Evolutionary conservation across 108 stramenopile species (phyloP).

Genomic region (Epithemia pelagica): DNA sequence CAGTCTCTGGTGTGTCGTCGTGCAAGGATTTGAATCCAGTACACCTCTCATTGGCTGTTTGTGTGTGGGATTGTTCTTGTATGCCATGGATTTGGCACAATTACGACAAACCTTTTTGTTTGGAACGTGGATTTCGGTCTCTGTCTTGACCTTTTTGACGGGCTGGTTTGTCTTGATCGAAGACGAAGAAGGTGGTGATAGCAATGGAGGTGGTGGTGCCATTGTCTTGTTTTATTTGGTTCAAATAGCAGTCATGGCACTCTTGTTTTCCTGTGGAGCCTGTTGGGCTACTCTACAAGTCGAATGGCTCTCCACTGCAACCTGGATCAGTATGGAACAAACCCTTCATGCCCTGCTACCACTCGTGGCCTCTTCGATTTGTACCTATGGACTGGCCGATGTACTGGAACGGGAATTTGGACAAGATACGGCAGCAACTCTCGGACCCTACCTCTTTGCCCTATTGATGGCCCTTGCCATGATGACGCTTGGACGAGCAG

Average conservation of each 20-base stretch:
- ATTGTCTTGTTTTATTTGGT: background rate
- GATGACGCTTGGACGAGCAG: conserved; percentile 28
- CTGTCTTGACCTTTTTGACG: conserved; percentile 32
- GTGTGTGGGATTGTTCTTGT: conserved; percentile 12
- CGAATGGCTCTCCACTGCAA: conserved; percentile 25
- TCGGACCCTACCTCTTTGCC: conserved; percentile 47
- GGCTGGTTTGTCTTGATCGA: conserved; percentile 34
- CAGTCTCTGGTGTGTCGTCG: background rate
- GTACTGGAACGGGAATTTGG: conserved; percentile 31
- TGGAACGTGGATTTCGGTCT: conserved; percentile 41
- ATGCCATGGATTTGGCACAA: conserved; percentile 62
- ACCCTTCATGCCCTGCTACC: conserved; percentile 49
- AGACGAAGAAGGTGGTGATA: conserved; percentile 23
- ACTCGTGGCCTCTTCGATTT: conserved; percentile 33
- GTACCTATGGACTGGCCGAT: conserved; percentile 27
- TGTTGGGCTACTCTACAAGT: conserved; percentile 9
- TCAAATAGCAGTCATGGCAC: background rate
- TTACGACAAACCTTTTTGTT: conserved; percentile 30
- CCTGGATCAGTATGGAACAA: conserved; percentile 36
- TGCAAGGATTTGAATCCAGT: background rate
- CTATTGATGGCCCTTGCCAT: conserved; percentile 43
- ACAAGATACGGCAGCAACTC: conserved; percentile 32
- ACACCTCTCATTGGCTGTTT: background rate
- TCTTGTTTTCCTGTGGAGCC: background rate
- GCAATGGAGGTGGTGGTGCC: background rate